phyloP scores from a whole-genome alignment of 2,329 filamentous ascomycete genomes.

The Colletotrichum chlorophyti region DNA sequence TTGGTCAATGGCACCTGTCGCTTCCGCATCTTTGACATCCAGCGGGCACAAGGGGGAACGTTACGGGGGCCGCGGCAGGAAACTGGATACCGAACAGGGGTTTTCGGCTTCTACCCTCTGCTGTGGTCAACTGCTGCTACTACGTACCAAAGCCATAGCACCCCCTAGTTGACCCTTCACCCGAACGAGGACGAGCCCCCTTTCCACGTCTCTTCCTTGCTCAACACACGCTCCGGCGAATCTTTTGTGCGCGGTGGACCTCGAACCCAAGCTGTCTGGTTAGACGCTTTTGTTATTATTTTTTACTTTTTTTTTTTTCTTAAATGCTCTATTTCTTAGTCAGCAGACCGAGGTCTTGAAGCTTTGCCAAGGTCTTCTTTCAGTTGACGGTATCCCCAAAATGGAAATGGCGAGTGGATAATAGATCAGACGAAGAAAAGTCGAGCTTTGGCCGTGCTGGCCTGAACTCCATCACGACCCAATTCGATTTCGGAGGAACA shows the following conservation, averaged over 20 bases:
- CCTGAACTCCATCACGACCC: not conserved
- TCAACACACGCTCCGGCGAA: too few relatives aligned
- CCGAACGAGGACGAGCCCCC: too few relatives aligned
- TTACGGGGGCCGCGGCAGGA: not conserved
- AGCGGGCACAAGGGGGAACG: not conserved
- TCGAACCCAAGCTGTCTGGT: too few relatives aligned
- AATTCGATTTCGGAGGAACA: too few relatives aligned
- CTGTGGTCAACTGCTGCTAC: too few relatives aligned
- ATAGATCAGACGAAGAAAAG: not conserved
- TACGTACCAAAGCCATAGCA: too few relatives aligned
- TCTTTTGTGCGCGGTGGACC: not conserved
- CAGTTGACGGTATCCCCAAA: too few relatives aligned
- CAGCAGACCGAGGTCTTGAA: not conserved
- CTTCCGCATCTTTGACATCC: constrained; percentile 7
- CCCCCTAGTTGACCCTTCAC: too few relatives aligned
- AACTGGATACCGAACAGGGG: constrained; percentile 6
- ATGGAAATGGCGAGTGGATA: too few relatives aligned
- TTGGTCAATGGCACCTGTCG: constrained; percentile 10
- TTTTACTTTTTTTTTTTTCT: not conserved
- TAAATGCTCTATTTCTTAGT: not conserved
- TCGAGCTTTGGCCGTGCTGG: not conserved
- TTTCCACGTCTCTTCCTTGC: too few relatives aligned
- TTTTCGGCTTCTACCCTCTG: constrained; percentile 24
- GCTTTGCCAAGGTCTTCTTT: not conserved
- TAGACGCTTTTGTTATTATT: too few relatives aligned